These are phyloP conservation scores for Penicillium palitans DNA, from an alignment of 2,329 filamentous ascomycete genomes.

Conservation along the genomic window DNA sequence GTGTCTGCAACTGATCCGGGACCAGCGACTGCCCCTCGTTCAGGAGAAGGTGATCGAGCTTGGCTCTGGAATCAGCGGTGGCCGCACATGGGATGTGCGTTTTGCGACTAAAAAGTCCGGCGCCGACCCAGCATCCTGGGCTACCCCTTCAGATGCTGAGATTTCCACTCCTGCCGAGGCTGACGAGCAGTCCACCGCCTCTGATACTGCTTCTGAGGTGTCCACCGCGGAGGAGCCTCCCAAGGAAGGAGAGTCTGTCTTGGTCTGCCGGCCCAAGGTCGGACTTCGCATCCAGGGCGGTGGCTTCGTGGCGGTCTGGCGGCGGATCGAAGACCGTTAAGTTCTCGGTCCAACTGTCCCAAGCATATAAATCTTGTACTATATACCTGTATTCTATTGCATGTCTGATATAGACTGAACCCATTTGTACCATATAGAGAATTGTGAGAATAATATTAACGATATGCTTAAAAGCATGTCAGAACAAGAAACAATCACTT, in stretches of 20 bases:
- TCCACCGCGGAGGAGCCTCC: constrained; percentile 13
- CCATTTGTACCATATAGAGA: constrained; percentile 8
- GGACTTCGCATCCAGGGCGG: constrained; percentile 50
- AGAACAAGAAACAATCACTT: background rate
- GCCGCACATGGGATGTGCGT: constrained; percentile 51
- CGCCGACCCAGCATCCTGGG: constrained; percentile 37
- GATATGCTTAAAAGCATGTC: background rate
- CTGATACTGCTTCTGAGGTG: constrained; percentile 8
- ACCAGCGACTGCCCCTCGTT: constrained; percentile 55
- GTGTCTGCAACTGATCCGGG: constrained; percentile 58
- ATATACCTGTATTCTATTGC: constrained; percentile 14
- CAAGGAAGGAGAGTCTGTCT: constrained; percentile 39
- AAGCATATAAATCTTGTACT: constrained; percentile 9
- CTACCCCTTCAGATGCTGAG: constrained; percentile 18
- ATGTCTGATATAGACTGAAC: constrained; percentile 7
- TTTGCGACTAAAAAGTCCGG: constrained; percentile 40
- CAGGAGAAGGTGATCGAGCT: constrained; percentile 49
- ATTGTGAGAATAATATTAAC: constrained; percentile 1
- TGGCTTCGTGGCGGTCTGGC: constrained; percentile 55
- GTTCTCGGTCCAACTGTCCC: constrained; percentile 5
- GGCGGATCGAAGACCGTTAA: constrained; percentile 40
- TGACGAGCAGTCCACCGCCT: constrained; percentile 11
- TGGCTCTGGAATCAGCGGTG: constrained; percentile 48
- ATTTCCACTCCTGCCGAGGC: constrained; percentile 13
- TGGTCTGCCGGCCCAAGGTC: constrained; percentile 56